phyloP scores from a whole-genome alignment of 208 protist genomes.

The Acanthamoeba sp. region DNA sequence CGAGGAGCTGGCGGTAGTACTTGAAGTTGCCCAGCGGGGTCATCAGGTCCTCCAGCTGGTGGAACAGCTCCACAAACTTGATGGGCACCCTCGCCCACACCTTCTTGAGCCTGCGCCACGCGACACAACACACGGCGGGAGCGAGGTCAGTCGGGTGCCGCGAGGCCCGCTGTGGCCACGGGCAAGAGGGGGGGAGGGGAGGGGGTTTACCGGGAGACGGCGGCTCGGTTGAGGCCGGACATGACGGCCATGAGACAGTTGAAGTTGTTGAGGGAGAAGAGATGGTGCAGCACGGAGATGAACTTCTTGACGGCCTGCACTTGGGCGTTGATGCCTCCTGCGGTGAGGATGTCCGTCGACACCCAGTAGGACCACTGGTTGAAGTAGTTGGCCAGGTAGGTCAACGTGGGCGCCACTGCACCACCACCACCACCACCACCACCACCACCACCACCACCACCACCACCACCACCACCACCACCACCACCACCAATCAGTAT shows the following conservation, averaged over 20 bases:
- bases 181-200: no score
- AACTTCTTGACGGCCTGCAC: conserved; percentile 2
- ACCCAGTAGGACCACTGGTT: conserved; percentile 17
- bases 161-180: no score
- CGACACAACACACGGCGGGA: neutral
- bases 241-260: conserved; percentile 19
- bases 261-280: conserved; percentile 31
- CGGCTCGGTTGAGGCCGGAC: conserved; percentile 9
- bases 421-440: no score
- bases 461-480: no score
- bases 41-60: conserved; percentile 19
- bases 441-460: no score
- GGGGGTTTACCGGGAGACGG: neutral
- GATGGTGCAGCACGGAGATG: neutral
- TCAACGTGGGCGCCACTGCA: neutral
- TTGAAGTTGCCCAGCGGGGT: neutral
- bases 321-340: neutral
- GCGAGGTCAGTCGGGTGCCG: no score
- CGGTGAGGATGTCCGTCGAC: conserved; percentile 2
- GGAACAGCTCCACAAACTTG: conserved; percentile 12
- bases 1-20: conserved; percentile 28
- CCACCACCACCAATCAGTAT: no score
- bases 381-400: conserved; percentile 16
- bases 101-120: neutral
- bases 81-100: neutral